Evolutionary conservation across 1,284 basidiomycete species (phyloP), one percentile per base, ranked within the genome.

Genomic region (Neonothopanus nambi): DNA sequence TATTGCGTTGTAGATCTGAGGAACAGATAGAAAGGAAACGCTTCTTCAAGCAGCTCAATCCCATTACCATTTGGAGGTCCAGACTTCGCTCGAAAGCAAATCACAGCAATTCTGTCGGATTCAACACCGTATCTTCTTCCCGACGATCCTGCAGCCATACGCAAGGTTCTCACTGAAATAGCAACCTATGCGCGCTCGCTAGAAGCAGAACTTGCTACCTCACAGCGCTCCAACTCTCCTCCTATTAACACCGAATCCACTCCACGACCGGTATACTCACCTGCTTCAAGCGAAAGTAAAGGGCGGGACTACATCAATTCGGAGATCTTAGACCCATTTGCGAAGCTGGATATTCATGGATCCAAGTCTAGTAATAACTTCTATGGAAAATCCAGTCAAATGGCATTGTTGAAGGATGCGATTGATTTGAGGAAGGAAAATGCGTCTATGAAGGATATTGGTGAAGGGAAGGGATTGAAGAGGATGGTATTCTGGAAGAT

Each of bases 141-240:
- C 12, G 37, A 36, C 13, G 50, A 48, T 18, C 30, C 38, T n/a
- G 18, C 24, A 12, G 20, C 38, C n/a, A 20, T 55, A 17, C 43
- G 26, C n/a, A 28, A 51, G 18, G 35, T 51, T 15, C 44, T 56
- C 11, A 39, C 38, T n/a, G 49, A 52, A 20, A 28, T 56, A 17
- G 44, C 54, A 12, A 33, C 28, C 4, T 49, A 56, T 52, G 50
- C 50, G 3, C 33, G 38, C 8, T 40, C 50, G 20, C 18, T 56
- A n/a, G 54, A 56, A 42, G 37, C 36, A 30, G 26, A 45, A 18
- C 23, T 53, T 33, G 30, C 30, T 33, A 13, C 30, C 30, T 3
- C 13, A 3, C 30, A 13, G 13, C 30, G 30, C 8, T 33, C 30
- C 9, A n/a, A n/a, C n/a, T 33, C 30, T 33, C 13, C 30, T 2